Evolutionary conservation across 2,329 filamentous ascomycete genomes (phyloP), one percentile per base, ranked within the genome.

Genomic region (Parafenestella ontariensis): DNA sequence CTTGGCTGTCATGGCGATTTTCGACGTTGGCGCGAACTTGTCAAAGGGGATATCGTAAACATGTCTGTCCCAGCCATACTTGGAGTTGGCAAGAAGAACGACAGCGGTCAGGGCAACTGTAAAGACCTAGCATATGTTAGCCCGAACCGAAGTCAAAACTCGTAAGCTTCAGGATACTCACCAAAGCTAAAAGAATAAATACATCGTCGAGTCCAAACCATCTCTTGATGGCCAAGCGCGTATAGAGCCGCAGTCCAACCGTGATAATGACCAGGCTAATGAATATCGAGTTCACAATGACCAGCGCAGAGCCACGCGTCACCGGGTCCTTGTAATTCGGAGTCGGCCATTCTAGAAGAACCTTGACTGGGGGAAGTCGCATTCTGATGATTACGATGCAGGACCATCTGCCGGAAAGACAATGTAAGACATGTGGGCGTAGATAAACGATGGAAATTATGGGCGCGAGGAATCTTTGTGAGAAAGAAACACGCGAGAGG

Each of bases 171-270:
- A n/a, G 5, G 10, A 28, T 28, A 51, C 66, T 39, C 64, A 78
- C 77, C 62, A 76, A 59, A 15, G 78, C 76, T 18, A 79, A 54
- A 0, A 72, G 49, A 34, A 79, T 80, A 51, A 77, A 73, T 11
- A 69, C 47, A 56, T 81, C 79, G 51, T 81, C 79, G 24, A 71
- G 61, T 3, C 78, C 78, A 43, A 79, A 76, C 73, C 76, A 77
- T 37, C 73, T 68, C 55, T 79, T 79, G 24, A 79, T 67, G 3
- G 66, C 61, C 7, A 77, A 48, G 3, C 79, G 71, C 10, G 75
- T 76, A 54, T 78, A 80, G 26, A 79, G 53, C 10, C 79, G 68
- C 13, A 77, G 60, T 6, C 53, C 52, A 0, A 80, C 76, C 3
- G 72, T 66, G 8, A 76, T 44, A 5, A 72, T 52, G 17, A 76